Conservation (phyloP, 257 asterid species). For the Agastache rugosa region DNA sequence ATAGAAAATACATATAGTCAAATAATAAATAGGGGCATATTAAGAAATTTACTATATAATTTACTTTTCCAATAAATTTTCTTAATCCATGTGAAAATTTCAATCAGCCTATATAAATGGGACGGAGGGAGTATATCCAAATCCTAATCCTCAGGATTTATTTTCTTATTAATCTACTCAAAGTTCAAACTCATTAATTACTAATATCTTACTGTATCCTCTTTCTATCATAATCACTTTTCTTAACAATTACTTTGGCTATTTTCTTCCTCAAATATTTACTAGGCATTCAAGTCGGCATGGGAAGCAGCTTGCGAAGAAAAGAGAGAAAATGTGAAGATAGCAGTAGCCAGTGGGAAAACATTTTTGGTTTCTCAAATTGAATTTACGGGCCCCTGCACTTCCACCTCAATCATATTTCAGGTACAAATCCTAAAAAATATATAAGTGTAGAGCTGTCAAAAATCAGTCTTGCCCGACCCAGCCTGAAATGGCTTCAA, state of each 20-base stretch:
- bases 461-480: too few relatives aligned
- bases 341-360: conserved; percentile 37
- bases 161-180: not conserved
- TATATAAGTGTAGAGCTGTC: too few relatives aligned
- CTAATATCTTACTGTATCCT: not conserved
- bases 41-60: too few relatives aligned
- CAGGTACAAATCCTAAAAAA: conserved; percentile 36
- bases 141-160: not conserved
- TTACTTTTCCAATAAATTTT: too few relatives aligned
- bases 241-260: not conserved
- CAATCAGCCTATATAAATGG: too few relatives aligned
- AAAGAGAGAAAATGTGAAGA: not conserved
- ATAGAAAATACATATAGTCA: too few relatives aligned
- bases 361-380: conserved; percentile 38
- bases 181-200: not conserved
- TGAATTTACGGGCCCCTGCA: conserved; percentile 54
- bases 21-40: too few relatives aligned
- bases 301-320: conserved; percentile 48
- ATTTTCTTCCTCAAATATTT: not conserved
- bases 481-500: too few relatives aligned
- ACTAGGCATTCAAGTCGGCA: conserved; percentile 46
- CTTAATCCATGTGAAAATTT: too few relatives aligned
- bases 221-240: too few relatives aligned
- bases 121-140: too few relatives aligned
- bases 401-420: conserved; percentile 30